Base-by-base conservation (phyloP, 257 asterid species). In the Nyctanthes arbortristis region DNA sequence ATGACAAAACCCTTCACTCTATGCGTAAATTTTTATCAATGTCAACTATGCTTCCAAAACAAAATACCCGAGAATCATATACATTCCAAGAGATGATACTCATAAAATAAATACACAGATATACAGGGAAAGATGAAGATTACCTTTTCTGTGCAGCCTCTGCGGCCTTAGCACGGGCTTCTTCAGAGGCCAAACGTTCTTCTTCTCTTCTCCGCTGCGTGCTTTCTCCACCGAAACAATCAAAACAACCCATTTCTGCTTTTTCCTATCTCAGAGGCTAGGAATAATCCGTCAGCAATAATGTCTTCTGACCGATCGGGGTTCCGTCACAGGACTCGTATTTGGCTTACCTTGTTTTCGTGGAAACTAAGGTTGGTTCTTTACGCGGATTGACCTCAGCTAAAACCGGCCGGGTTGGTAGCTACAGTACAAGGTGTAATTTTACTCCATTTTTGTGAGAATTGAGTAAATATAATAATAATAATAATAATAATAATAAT, bases 141-240 rank as follows among this genome's bases (percentile, higher is more conserved):
- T 10, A 71, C 97, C 98, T 90, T 84, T 82, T 87, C 71, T 88
- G 88, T 63, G 98, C 98, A 64, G 98, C 98, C 81, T 87, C 97
- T 31, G 96, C 97, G 72, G 97, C 96, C 73, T 61, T 90, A 0
- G 86, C 79, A 13, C 96, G 93, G 67, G 96, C 98, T 80, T 87
- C 92, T 73, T 79, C 82, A 40, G 97, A 90, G 59, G 95, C 97
- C 69, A 90, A 73, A 39, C 86, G 91, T 16, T 93, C 98, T 81
- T 85, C 89, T 66, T 88, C 97, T 71, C 79, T 91, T 61, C 87
- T 83, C 72, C 71, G 88, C 72, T 82, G 81, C 68, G 79, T 88
- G 80, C 80, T 81, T 75, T 92, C 98, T 59, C 96, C 97, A 71
- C 70, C 87, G 69, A 93, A 93, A 88, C 98, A 93, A 74, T 35